Base-by-base conservation (phyloP, 306 rosid species). In the Begonia loranthoides region DNA sequence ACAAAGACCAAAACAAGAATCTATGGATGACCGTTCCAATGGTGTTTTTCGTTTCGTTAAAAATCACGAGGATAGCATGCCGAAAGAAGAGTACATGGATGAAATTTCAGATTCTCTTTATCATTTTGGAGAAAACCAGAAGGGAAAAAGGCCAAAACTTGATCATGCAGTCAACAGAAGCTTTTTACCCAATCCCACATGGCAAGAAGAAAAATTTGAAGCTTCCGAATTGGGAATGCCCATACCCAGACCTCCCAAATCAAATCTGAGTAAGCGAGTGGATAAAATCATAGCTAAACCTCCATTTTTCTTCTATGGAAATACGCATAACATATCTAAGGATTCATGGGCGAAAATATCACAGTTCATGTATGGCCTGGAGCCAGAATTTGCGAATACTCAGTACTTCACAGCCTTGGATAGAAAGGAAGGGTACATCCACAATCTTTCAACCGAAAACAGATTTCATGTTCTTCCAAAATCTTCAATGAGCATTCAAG, bases 291-390 rank as follows among this genome's bases (percentile, higher is more conserved):
- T 66, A 10, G 73, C 73, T 15, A 79, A 74, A 51, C 75, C 76
- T 52, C 97, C 97, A 36, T 90, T 71, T 72, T 90, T 90, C 77
- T 76, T 85, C 24, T 90, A 73, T 45, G 97, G 87, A 61, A 82
- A 75, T 62, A 70, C 68, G 19, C 59, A 69, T 38, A 77, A 64
- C 62, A 62, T 76, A 41, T 15, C 83, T 46, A 66, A 65, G 4
- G 95, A 82, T 19, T 71, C 83, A 7, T 90, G 95, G 95, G 54
- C 12, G 51, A 82, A 85, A 70, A 62, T 85, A 51, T 82, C 94
- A 45, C 78, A 85, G 55, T 90, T 82, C 63, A 52, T 85, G 45
- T 82, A 90, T 70, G 73, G 61, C 28, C 38, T 78, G 62, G 80
- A 79, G 68, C 95, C 97, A 55, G 97, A 90, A 53, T 82, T 67